Conservation (phyloP, 208 protist genomes). For the Angomonas deanei region DNA sequence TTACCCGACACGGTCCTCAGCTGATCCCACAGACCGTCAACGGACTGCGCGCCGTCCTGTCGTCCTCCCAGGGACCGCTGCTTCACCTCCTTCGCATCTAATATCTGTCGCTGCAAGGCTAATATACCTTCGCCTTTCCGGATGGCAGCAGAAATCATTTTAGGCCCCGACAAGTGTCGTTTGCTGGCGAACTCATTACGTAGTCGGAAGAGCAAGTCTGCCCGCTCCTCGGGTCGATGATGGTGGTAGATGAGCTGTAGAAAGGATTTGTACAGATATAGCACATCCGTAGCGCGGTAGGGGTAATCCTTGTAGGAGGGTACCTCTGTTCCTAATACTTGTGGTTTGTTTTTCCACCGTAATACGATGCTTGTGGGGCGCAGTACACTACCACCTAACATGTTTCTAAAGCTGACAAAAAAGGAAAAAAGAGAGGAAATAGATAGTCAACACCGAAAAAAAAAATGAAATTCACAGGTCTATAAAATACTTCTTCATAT, state of each 20-base stretch:
- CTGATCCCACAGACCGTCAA: constrained; percentile 73
- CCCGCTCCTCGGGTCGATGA: constrained; percentile 55
- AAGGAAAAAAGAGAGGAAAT: constrained; percentile 10
- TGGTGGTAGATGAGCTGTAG: constrained; percentile 73
- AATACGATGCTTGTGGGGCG: no score
- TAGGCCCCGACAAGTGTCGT: constrained; percentile 54
- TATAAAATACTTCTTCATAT: not conserved
- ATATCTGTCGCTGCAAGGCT: constrained; percentile 47
- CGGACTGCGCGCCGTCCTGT: constrained; percentile 48
- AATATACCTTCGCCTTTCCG: constrained; percentile 63
- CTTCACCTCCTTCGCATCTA: constrained; percentile 32
- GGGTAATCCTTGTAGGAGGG: constrained; percentile 71
- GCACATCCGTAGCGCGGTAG: constrained; percentile 51
- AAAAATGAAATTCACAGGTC: not conserved
- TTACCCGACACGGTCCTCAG: constrained; percentile 59
- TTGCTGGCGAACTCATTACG: constrained; percentile 74
- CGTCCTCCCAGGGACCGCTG: constrained; percentile 26
- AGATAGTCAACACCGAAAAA: not conserved
- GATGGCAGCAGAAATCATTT: constrained; percentile 60
- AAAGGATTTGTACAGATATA: constrained; percentile 74
- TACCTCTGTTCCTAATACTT: constrained; percentile 69
- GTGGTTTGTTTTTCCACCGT: constrained; percentile 14
- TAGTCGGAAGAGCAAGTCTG: constrained; percentile 66
- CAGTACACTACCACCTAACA: no score
- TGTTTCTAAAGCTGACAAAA: not conserved